Evolutionary conservation across 768 basidiomycete genomes (phyloP), one percentile per base, ranked within the genome.

Genomic region (Boletus sp.): DNA sequence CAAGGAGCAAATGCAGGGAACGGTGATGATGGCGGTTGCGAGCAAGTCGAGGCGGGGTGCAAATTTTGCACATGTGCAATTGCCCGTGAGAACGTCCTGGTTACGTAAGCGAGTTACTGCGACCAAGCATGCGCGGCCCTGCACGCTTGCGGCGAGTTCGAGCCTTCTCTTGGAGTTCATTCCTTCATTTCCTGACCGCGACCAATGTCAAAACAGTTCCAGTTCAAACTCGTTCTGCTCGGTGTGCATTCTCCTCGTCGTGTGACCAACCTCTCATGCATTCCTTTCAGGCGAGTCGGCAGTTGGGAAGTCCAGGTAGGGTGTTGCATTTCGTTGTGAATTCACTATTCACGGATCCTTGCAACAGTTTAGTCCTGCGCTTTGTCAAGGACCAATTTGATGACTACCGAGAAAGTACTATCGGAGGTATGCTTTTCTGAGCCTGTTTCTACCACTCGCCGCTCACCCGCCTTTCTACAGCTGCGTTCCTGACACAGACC

Each of bases 401-500:
- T 68, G 93, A 95, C 74, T 94, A 94, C 72, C 82, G 93, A 73
- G 93, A 96, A 76, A 94, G 92, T 64, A 96, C 93, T 24, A 95
- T 95, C 63, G 92, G 93, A 70, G 90, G 92, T 88, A 61, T 55
- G 66, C 61, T n/a, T 24, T 53, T 39, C 44, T 2, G 15, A 18
- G 32, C 2, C 28, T 10, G 29, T 7, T 24, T 24, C 47, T 20
- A 56, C 44, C 39, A 33, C 42, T 15, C 65, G 50, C 36, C 46
- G 52, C 63, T 65, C 64, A 67, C 39, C 18, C 6, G 64, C 60
- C 52, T 44, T 39, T 30, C 54, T 56, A 55, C 66, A 93, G 96
- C 96, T 58, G 96, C 96, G 36, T 99, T 99, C 81, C 75, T 99
- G 63, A 98, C 97, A n/a, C 96, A 98, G 74, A 97, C 95, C 4